Evolutionary conservation across 164 flowering plant species (phyloP).

Genomic region (Taxillus chinensis): DNA sequence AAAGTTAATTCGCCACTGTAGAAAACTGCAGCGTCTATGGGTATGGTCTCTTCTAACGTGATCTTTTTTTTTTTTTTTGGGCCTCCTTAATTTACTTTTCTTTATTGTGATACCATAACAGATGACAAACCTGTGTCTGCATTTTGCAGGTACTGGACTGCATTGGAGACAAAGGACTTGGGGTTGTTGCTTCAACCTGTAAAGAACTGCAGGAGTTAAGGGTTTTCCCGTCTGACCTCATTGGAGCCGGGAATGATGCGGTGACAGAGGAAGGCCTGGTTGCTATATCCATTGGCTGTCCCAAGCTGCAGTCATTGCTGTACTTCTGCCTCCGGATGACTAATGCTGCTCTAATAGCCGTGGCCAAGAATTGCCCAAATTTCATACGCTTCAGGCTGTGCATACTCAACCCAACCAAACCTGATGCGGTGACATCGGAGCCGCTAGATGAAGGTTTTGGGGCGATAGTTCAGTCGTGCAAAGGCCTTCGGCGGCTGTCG

Average conservation of each 20-base stretch:
- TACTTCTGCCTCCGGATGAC: slow-evolving; percentile 91
- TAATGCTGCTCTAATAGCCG: slow-evolving; percentile 72
- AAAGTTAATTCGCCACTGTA: slow-evolving; percentile 49
- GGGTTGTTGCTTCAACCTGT: slow-evolving; percentile 64
- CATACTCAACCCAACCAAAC: slow-evolving; percentile 59
- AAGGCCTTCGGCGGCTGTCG: slow-evolving; percentile 59
- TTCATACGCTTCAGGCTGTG: slow-evolving; percentile 65
- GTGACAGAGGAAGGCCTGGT: slow-evolving; percentile 81
- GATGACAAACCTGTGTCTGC: too few species aligned
- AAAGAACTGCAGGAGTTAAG: slow-evolving; percentile 73
- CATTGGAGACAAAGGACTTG: slow-evolving; percentile 76
- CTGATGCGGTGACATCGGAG: slow-evolving; percentile 53
- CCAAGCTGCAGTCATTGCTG: slow-evolving; percentile 61
- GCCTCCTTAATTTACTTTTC: too few species aligned
- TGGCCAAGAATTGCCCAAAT: slow-evolving; percentile 70
- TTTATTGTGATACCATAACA: too few species aligned
- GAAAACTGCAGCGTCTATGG: slow-evolving; percentile 73
- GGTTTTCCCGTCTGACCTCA: slow-evolving; percentile 69
- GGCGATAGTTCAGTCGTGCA: slow-evolving; percentile 77
- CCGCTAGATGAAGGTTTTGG: slow-evolving; percentile 94
- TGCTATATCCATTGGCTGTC: slow-evolving; percentile 66
- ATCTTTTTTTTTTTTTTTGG: not conserved
- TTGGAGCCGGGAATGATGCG: slow-evolving; percentile 36
- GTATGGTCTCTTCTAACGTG: slow-evolving; percentile 23
- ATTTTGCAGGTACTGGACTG: slow-evolving; percentile 62